Evolutionary conservation across 139 green algal species (phyloP).

Genomic region (Volvox africanus): DNA sequence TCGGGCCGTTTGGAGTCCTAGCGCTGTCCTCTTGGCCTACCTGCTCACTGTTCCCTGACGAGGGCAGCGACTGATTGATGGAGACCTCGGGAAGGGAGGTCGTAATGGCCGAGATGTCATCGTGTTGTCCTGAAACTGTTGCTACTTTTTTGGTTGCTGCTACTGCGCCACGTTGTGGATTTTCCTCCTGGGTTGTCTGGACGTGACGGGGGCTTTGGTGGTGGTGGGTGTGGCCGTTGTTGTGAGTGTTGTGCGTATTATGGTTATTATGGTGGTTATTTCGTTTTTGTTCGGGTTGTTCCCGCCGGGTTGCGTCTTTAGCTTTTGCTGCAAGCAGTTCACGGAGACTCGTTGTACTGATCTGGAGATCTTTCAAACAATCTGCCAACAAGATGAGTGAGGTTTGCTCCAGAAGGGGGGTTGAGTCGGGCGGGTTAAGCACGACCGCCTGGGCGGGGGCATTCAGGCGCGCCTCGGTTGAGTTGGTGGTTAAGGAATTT

Average conservation of each 20-base stretch:
- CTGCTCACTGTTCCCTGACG: no score
- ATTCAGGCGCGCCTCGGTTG: slow-evolving; percentile 23
- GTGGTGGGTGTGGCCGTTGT: background rate
- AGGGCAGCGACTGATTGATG: no score
- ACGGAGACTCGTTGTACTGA: background rate
- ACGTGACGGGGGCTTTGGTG: background rate
- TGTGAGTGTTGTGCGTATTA: no score
- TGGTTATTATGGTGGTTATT: background rate
- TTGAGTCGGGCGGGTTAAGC: slow-evolving; percentile 49
- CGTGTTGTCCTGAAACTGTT: no score
- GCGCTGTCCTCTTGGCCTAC: no score
- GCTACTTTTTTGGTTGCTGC: background rate
- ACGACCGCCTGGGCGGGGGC: slow-evolving; percentile 10
- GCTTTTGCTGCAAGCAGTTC: background rate
- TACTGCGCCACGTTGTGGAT: background rate
- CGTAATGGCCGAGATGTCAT: no score
- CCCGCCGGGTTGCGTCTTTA: background rate
- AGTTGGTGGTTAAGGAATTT: background rate
- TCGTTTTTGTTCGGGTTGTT: background rate
- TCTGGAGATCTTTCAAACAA: background rate
- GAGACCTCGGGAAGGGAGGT: no score
- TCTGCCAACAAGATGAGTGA: slow-evolving; percentile 51
- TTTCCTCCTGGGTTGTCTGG: background rate
- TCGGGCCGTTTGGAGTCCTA: no score
- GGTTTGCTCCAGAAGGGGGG: slow-evolving; percentile 5